Percentiles rank a stretch among this genome's conserved stretches.
Evolutionary conservation across 805 yeast species (phyloP).

Genomic region (Crinitomyces ghanaensis): DNA sequence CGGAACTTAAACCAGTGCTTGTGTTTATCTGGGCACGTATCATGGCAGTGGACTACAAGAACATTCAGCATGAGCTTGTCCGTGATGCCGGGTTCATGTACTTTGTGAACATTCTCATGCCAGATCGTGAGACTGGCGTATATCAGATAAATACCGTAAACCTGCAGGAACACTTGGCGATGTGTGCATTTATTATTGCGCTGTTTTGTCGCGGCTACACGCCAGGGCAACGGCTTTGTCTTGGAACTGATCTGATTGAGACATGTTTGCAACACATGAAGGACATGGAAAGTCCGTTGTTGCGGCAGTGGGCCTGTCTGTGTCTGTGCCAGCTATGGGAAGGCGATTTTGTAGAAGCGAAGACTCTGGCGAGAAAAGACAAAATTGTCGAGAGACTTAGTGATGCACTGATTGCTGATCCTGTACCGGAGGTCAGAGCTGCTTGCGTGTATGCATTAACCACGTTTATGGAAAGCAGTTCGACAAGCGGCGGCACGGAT

Average conservation of each 20-base stretch:
- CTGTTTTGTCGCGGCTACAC: constrained; percentile 72
- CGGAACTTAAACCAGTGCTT: constrained; percentile 83
- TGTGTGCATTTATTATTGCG: constrained; percentile 85
- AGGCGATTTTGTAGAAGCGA: constrained; percentile 54
- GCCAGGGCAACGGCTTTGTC: constrained; percentile 70
- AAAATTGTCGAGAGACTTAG: constrained; percentile 48
- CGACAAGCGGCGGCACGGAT: background rate
- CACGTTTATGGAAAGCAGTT: constrained; percentile 38
- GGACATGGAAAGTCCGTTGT: constrained; percentile 67
- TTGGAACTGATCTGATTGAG: constrained; percentile 57
- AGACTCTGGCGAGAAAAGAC: constrained; percentile 55
- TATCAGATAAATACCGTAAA: constrained; percentile 29
- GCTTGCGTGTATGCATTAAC: constrained; percentile 68
- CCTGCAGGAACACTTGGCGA: constrained; percentile 81
- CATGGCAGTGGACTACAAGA: constrained; percentile 85
- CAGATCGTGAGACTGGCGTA: constrained; percentile 18
- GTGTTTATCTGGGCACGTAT: constrained; percentile 97
- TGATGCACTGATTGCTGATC: constrained; percentile 53
- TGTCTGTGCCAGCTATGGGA: constrained; percentile 68
- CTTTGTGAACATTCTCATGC: constrained; percentile 65
- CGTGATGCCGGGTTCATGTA: constrained; percentile 86
- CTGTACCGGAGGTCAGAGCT: constrained; percentile 90
- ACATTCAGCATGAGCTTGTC: constrained; percentile 83
- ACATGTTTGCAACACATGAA: constrained; percentile 57
- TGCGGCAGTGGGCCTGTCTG: constrained; percentile 87